Percentiles rank a stretch among this genome's conserved stretches.
Conservation (phyloP, 352 stramenopile species). For the Globisporangium cystogenes region DNA sequence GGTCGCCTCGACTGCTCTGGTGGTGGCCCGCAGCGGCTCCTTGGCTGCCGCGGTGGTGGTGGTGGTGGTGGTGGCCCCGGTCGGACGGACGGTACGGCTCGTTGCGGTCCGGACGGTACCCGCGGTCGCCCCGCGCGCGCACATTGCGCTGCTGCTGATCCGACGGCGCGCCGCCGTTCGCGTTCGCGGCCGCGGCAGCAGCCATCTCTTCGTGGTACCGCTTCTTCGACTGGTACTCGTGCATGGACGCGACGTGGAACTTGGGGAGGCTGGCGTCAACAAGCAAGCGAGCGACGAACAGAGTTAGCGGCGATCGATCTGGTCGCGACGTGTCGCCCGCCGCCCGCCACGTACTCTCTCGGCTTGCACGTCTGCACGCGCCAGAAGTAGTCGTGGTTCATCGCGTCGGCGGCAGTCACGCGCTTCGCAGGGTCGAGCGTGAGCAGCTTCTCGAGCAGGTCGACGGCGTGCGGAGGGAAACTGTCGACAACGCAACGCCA, state of each 20-base stretch:
- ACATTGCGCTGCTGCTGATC: conserved; percentile 17
- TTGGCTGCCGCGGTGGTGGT: conserved; percentile 6
- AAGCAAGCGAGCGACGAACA: not conserved
- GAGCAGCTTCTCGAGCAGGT: conserved; percentile 92
- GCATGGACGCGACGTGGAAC: conserved; percentile 76
- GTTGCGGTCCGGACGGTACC: conserved; percentile 13
- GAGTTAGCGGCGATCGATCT: too few relatives aligned
- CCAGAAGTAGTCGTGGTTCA: conserved; percentile 98
- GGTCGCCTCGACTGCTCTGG: conserved; percentile 4
- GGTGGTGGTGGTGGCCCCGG: conserved; percentile 3
- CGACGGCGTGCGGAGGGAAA: conserved; percentile 72
- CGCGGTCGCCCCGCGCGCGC: conserved; percentile 5
- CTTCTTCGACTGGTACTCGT: conserved; percentile 88
- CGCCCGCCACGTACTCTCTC: conserved; percentile 51
- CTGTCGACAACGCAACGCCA: conserved; percentile 16
- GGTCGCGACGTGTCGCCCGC: too few relatives aligned
- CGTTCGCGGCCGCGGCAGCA: conserved; percentile 31
- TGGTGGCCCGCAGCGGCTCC: conserved; percentile 4
- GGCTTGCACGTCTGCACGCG: conserved; percentile 81
- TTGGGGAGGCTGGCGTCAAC: conserved; percentile 62
- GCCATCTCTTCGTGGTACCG: conserved; percentile 71
- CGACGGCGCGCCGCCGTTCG: not conserved
- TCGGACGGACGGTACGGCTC: conserved; percentile 12
- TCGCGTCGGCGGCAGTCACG: conserved; percentile 91
- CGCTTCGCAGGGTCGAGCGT: conserved; percentile 93